Evolutionary conservation across 1,284 basidiomycete genomes (phyloP).

Genomic region (Tremellales sp.): DNA sequence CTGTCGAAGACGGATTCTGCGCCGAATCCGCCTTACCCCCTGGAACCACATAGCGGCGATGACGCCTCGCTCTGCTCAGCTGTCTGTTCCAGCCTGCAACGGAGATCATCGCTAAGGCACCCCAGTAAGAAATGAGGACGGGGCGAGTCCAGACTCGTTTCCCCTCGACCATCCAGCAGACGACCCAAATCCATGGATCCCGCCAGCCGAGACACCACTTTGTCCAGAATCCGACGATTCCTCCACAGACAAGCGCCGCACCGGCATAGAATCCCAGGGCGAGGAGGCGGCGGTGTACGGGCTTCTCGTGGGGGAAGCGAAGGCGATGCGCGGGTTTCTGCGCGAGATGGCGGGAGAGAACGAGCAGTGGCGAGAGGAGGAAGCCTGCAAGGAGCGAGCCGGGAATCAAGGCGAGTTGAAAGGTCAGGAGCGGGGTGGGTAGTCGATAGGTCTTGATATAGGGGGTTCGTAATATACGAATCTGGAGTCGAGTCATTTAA

Average conservation of each 20-base stretch:
- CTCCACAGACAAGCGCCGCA: conserved; percentile 69
- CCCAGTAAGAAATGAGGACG: conserved; percentile 81
- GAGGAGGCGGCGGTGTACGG: conserved; percentile 74
- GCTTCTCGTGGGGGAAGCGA: conserved; percentile 81
- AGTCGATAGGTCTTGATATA: conserved; percentile 90
- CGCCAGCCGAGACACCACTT: conserved; percentile 79
- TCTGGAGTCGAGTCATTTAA: conserved; percentile 50
- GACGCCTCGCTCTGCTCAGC: conserved; percentile 67
- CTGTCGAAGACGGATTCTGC: no score
- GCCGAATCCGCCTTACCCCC: conserved; percentile 4
- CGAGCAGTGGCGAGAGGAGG: conserved; percentile 87
- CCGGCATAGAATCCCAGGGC: conserved; percentile 84
- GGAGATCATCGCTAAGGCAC: conserved; percentile 68
- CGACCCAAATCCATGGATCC: conserved; percentile 84
- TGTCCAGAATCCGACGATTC: conserved; percentile 88
- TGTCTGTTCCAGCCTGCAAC: conserved; percentile 92
- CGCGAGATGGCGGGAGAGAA: conserved; percentile 87
- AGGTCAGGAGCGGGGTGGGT: conserved; percentile 85
- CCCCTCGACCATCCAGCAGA: conserved; percentile 72
- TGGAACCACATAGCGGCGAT: conserved; percentile 45
- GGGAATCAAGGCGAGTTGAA: conserved; percentile 89
- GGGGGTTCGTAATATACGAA: conserved; percentile 72
- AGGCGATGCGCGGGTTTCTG: conserved; percentile 85
- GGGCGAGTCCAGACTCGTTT: conserved; percentile 75
- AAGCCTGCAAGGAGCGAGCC: conserved; percentile 90